A percentile compares a stretch with the other conserved stretches of the same genome.
Evolutionary conservation across 2,329 filamentous ascomycete genomes (phyloP).

Genomic region (Colletotrichum australisinense): DNA sequence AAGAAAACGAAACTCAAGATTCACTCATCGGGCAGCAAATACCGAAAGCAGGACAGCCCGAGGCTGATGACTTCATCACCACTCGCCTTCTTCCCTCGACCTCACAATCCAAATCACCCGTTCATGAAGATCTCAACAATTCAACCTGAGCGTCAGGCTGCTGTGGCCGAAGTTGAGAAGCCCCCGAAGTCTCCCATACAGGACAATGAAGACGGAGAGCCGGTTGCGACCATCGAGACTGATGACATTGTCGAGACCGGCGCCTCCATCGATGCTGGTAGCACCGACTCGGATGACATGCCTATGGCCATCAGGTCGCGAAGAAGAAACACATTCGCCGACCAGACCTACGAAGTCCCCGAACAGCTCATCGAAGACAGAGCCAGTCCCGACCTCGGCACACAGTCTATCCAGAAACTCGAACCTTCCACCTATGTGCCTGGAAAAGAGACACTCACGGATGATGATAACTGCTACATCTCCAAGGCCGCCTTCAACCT

Average conservation of each 20-base stretch:
- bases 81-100: background rate
- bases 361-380: background rate
- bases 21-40: background rate
- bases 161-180: background rate
- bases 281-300: background rate
- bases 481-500: background rate
- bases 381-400: background rate
- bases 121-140: background rate
- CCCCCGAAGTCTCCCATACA: background rate
- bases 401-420: background rate
- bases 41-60: background rate
- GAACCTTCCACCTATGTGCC: background rate
- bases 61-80: background rate
- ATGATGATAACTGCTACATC: background rate
- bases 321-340: background rate
- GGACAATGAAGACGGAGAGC: background rate
- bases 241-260: background rate
- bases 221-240: background rate
- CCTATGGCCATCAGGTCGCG: background rate
- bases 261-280: background rate
- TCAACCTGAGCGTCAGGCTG: background rate
- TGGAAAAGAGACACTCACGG: background rate
- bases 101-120: background rate
- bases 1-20: background rate
- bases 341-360: background rate